phyloP scores from a whole-genome alignment of 805 yeast genomes.

The Zygotorulaspora danielsina region DNA sequence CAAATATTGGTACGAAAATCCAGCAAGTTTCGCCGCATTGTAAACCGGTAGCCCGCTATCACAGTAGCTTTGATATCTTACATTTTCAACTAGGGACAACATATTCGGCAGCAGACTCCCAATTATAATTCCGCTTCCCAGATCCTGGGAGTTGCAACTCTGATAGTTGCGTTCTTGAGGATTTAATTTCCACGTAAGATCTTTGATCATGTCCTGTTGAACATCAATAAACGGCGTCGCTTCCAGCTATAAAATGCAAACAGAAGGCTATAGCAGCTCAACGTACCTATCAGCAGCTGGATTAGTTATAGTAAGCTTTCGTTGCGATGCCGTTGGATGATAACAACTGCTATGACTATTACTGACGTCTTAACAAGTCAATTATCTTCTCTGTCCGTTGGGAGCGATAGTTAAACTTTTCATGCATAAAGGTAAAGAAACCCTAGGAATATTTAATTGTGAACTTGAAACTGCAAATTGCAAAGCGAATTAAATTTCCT shows the following conservation, averaged over 20 bases:
- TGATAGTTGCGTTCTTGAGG: conserved; percentile 17
- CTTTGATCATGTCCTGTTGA: conserved; percentile 2
- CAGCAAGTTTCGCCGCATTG: conserved; percentile 34
- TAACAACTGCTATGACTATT: too few relatives aligned
- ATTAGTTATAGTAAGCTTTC: too few relatives aligned
- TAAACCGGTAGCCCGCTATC: conserved; percentile 35
- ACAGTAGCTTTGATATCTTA: conserved; percentile 35
- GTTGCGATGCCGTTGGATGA: too few relatives aligned
- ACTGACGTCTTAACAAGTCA: too few relatives aligned
- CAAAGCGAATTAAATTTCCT: too few relatives aligned
- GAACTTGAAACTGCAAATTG: too few relatives aligned
- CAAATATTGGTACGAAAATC: conserved; percentile 39
- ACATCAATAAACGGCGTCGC: conserved; percentile 2
- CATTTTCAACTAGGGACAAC: conserved; percentile 16
- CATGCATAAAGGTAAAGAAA: too few relatives aligned
- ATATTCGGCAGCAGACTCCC: conserved; percentile 15
- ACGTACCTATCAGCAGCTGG: too few relatives aligned
- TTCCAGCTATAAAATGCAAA: too few relatives aligned
- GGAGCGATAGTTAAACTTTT: not conserved
- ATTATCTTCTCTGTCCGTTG: not conserved
- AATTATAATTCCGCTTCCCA: conserved; percentile 37
- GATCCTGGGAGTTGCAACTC: conserved; percentile 32
- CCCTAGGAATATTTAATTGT: too few relatives aligned
- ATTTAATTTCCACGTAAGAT: conserved; percentile 7
- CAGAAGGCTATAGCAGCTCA: too few relatives aligned